Conservation (phyloP, 805 yeast genomes). For the Blastobotrys mokoenaii region DNA sequence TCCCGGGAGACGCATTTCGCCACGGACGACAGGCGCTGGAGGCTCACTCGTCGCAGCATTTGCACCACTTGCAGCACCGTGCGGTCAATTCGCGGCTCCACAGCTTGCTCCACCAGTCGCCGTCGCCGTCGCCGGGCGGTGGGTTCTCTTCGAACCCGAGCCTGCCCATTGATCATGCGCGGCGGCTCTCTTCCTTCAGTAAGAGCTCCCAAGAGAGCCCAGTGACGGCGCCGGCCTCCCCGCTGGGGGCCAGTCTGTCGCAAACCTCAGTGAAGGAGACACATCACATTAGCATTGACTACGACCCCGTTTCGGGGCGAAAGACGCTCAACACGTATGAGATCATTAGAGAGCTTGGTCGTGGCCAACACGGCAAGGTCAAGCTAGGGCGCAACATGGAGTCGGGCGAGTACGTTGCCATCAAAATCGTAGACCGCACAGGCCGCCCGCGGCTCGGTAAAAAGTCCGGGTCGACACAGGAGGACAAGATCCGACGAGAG, state of each 20-base stretch:
- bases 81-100: conserved; percentile 5
- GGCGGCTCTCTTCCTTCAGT: not conserved
- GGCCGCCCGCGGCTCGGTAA: conserved; percentile 47
- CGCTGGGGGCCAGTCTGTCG: not conserved
- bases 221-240: not conserved
- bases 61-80: too few relatives aligned
- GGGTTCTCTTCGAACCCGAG: not conserved
- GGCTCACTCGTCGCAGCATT: too few relatives aligned
- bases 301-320: conserved; percentile 77
- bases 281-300: conserved; percentile 66
- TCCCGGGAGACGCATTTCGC: too few relatives aligned
- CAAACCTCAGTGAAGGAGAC: conserved; percentile 66
- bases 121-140: not conserved
- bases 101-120: conserved; percentile 2
- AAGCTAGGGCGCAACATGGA: conserved; percentile 74
- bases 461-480: conserved; percentile 40
- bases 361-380: conserved; percentile 99
- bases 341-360: conserved; percentile 75
- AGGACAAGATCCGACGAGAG: conserved; percentile 72
- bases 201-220: too few relatives aligned
- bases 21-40: too few relatives aligned
- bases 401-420: conserved; percentile 63
- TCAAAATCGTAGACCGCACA: conserved; percentile 80
- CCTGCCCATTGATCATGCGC: not conserved
- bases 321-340: conserved; percentile 86